Conservation (phyloP, 441 rosid species). For the Metrosideros polymorpha region DNA sequence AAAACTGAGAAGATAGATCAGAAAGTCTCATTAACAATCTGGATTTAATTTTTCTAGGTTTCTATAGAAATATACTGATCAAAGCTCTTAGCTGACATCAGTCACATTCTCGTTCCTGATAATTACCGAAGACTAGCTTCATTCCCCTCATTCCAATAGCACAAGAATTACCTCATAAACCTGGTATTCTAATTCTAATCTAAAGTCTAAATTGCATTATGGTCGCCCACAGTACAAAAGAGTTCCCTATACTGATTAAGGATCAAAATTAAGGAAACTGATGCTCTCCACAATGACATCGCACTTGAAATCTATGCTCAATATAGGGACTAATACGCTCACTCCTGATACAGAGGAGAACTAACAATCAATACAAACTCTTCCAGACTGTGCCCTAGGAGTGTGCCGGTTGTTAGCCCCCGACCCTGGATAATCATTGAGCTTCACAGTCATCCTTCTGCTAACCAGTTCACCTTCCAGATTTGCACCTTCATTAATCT, state of each 20-base stretch:
- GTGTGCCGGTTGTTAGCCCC: conserved; percentile 86
- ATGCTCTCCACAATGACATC: not conserved
- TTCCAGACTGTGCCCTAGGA: conserved; percentile 36
- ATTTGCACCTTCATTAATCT: conserved; percentile 11
- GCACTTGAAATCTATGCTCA: not conserved
- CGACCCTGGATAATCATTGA: conserved; percentile 74
- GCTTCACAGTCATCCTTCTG: conserved; percentile 32
- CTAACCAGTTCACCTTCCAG: conserved; percentile 1
- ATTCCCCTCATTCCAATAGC: not conserved
- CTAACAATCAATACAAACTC: conserved; percentile 36
- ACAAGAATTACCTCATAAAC: not conserved
- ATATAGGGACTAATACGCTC: not conserved
- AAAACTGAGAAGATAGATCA: not conserved
- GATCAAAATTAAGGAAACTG: not conserved
- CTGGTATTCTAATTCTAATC: not conserved
- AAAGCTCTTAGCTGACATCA: not conserved
- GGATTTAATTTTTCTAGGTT: not conserved
- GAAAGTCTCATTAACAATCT: not conserved
- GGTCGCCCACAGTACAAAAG: not conserved
- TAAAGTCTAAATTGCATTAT: not conserved
- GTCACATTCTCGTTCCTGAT: not conserved
- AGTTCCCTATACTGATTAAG: not conserved
- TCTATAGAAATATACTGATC: not conserved
- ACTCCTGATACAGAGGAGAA: not conserved
- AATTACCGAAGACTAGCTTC: not conserved